These are phyloP conservation scores for Zygotorulaspora mrakii DNA, from an alignment of 1,139 yeast genomes.

Conservation along the genomic window DNA sequence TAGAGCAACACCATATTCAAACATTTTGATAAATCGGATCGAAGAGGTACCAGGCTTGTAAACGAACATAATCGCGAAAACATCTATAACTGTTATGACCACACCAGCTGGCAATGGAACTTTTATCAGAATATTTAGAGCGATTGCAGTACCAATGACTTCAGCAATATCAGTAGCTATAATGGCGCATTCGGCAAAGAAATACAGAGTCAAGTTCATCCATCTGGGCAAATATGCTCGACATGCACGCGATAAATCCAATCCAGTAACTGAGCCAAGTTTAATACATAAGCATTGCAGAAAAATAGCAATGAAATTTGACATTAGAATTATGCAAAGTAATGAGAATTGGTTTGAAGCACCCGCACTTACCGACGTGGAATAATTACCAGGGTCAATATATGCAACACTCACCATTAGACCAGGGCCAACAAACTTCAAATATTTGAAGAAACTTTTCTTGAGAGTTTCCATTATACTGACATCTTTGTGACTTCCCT, in stretches of 20 bases:
- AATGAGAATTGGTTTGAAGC: conserved; percentile 61
- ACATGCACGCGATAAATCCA: conserved; percentile 69
- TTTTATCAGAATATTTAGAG: conserved; percentile 62
- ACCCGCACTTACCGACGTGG: conserved; percentile 77
- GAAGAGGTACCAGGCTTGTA: conserved; percentile 67
- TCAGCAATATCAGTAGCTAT: conserved; percentile 85
- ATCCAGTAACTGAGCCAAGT: conserved; percentile 76
- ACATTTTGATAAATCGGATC: conserved; percentile 56
- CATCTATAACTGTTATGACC: conserved; percentile 66
- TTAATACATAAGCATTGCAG: conserved; percentile 69
- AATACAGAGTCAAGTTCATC: conserved; percentile 55
- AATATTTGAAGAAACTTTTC: conserved; percentile 41
- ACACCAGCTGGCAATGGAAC: conserved; percentile 81
- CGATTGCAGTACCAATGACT: conserved; percentile 85
- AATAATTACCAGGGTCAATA: conserved; percentile 83
- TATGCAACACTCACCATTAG: conserved; percentile 73
- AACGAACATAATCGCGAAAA: conserved; percentile 67
- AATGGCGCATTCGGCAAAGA: conserved; percentile 75
- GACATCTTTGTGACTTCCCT: background rate
- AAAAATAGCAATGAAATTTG: conserved; percentile 70
- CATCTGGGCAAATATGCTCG: conserved; percentile 58
- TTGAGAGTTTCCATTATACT: conserved; percentile 1
- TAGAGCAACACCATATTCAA: conserved; percentile 63
- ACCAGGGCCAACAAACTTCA: conserved; percentile 72
- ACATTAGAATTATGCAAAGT: conserved; percentile 60